Evolutionary conservation across 2,329 filamentous ascomycete genomes (phyloP), one percentile per base, ranked within the genome.

Genomic region (Phialophora tarda): DNA sequence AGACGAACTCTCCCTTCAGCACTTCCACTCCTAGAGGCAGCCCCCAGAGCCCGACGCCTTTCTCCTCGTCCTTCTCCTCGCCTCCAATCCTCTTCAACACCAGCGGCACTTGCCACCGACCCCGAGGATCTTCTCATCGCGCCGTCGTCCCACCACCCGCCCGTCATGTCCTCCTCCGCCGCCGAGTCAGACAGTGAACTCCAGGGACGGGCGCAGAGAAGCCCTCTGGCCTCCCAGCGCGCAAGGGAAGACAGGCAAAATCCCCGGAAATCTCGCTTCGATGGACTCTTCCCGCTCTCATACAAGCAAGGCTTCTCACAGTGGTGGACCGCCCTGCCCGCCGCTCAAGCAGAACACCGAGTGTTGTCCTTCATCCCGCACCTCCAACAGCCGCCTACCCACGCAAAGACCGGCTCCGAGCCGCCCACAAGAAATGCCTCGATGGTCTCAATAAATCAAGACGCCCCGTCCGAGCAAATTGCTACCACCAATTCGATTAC

Each of bases 231-330:
- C 38, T 82, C 82, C 30, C 81, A 83, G 73, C 77, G 82, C 67
- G 77, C 76, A 41, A 74, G 76, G 61, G 75, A 73, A 5, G 74
- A 77, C 61, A 30, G n/a, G 28, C 53, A 61, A 48, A 70, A 68
- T 71, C 76, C 69, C 59, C 71, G 65, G 56, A 70, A 65, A 57
- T 71, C 71, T 11, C 73, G 69, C 28, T 63, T 76, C 14, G 72
- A 75, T 30, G 73, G 79, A 38, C 89, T 86, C 78, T 98, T 99
- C 72, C 93, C 95, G 1, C 81, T 98, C 24, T 89, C 93, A 58
- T 97, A 97, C 81, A 95, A 93, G 75, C 93, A 97, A 65, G 94
- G 92, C 17, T 92, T 92, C 69, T 89, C 86, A 72, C 94, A 98
- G 84, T 98, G 95, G 93, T 99, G 95, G 95, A 86, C 89, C 11